Evolutionary conservation across 2,329 filamentous ascomycete genomes (phyloP), one percentile per base, ranked within the genome.

Genomic region (Periconia sp.): DNA sequence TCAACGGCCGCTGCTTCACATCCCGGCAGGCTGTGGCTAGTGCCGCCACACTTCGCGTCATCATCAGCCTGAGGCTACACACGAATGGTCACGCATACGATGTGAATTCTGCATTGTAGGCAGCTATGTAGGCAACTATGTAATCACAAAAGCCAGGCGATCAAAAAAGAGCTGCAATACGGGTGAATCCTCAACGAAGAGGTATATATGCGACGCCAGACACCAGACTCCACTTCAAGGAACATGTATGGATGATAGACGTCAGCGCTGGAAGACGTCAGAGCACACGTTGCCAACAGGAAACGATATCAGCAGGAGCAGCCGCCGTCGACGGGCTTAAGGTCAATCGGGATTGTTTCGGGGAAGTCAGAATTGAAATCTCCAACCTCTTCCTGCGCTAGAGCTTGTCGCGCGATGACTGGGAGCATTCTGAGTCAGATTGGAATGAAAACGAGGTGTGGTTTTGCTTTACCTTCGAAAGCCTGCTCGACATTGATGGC

Each of bases 331-430:
- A 95, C 89, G 71, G 90, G 91, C 74, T 96, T 92, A 59, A 96
- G 88, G 73, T 96, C 90, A 71, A 99, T 96, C 72, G 96, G 95
- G 75, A 99, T 97, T 36, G 92, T 92, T 69, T 97, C 94, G 64
- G 91, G 90, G 78, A 96, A 99, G 71, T 97, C 94, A 48, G 91
- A 91, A 70, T 88, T 95, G 74, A 95, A 99, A 72, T 99, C 94
- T 69, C 96, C 92, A 1, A 92, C 92, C 74, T 97, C 94, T 76
- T 99, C 94, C 74, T 99, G 94, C 13, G 89, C 89, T 31, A 99
- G 81, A 13, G 94, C 94, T 67, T 96, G 96, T 66, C 92, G 86
- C 57, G 94, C 94, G 70, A 99, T 99, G 34, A 96, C 94, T 96
- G 54, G 24, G 26, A 28, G 7, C 32, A 47, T 52, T 32, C 22